These are phyloP conservation scores for Zoysia pacifica DNA, from an alignment of 176 grass and related monocot species.

Conservation along the genomic window DNA sequence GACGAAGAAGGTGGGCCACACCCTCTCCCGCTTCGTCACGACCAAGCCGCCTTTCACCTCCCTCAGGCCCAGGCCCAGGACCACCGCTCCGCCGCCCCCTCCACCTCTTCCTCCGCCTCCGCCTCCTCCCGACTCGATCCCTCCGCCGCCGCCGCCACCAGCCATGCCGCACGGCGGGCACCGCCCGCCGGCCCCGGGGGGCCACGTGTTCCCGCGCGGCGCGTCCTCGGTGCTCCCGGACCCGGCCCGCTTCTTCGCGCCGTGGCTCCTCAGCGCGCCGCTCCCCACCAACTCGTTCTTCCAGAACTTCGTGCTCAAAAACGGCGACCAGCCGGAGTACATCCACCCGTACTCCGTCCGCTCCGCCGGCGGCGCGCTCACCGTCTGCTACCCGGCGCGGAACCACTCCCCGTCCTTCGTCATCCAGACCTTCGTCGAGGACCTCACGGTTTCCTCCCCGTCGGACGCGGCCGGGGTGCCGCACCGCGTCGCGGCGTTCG, in stretches of 20 bases:
- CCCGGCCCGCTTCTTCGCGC: conserved; percentile 79
- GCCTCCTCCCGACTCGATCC: not conserved
- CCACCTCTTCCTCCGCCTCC: not conserved
- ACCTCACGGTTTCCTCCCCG: conserved; percentile 69
- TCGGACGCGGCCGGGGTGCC: conserved; percentile 28
- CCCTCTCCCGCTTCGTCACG: conserved; percentile 36
- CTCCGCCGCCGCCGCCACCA: not conserved
- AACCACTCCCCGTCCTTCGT: conserved; percentile 56
- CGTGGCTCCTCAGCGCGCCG: conserved; percentile 61
- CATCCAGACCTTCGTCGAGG: conserved; percentile 83
- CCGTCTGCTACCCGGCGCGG: conserved; percentile 72
- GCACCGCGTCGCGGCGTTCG: conserved; percentile 65
- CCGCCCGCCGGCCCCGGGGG: not conserved
- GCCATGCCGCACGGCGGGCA: conserved; percentile 29
- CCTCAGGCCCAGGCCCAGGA: conserved; percentile 33
- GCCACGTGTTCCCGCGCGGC: conserved; percentile 59
- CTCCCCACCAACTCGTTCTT: conserved; percentile 98
- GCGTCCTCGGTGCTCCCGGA: conserved; percentile 78
- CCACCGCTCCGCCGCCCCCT: not conserved
- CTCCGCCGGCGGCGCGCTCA: conserved; percentile 49
- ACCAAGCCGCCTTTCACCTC: conserved; percentile 13
- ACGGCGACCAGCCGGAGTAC: conserved; percentile 96
- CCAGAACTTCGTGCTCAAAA: conserved; percentile 90
- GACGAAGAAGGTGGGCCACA: conserved; percentile 52
- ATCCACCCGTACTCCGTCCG: conserved; percentile 87